phyloP scores from a whole-genome alignment of 164 flowering plant genomes.

The Platanus orientalis region DNA sequence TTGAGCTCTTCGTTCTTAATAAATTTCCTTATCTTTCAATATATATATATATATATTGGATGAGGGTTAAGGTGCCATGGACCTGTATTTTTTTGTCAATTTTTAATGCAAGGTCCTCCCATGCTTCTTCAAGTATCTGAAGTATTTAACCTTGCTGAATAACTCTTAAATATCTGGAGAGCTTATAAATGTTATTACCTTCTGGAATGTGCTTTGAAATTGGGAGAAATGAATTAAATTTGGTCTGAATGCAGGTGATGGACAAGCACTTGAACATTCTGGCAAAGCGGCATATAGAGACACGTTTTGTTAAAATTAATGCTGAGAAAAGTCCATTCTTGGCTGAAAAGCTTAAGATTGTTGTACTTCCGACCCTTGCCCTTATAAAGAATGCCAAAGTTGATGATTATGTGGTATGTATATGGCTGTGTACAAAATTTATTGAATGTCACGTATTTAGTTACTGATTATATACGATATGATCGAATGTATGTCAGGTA shows the following conservation, averaged over 20 bases:
- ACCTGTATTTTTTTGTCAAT: no score
- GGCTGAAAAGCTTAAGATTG: constrained; percentile 84
- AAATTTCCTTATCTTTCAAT: no score
- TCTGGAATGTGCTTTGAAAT: background rate
- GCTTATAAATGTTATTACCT: background rate
- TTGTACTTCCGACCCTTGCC: constrained; percentile 91
- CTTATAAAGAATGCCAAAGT: constrained; percentile 92
- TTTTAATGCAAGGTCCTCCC: no score
- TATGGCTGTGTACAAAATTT: background rate
- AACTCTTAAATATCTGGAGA: background rate
- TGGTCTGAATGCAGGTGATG: constrained; percentile 63
- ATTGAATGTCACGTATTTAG: background rate
- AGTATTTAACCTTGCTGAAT: background rate
- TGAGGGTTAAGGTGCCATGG: no score
- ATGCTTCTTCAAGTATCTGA: background rate
- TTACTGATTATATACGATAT: background rate
- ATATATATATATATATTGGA: no score
- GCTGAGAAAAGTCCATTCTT: constrained; percentile 96
- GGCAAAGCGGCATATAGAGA: constrained; percentile 88
- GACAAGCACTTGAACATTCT: constrained; percentile 79
- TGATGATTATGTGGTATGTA: constrained; percentile 91
- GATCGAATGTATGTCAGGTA: constrained; percentile 39
- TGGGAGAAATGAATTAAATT: background rate
- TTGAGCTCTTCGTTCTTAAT: no score
- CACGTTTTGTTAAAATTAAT: constrained; percentile 86